Conservation (phyloP, 2,329 filamentous ascomycete genomes). For the Nothophoma quercina region DNA sequence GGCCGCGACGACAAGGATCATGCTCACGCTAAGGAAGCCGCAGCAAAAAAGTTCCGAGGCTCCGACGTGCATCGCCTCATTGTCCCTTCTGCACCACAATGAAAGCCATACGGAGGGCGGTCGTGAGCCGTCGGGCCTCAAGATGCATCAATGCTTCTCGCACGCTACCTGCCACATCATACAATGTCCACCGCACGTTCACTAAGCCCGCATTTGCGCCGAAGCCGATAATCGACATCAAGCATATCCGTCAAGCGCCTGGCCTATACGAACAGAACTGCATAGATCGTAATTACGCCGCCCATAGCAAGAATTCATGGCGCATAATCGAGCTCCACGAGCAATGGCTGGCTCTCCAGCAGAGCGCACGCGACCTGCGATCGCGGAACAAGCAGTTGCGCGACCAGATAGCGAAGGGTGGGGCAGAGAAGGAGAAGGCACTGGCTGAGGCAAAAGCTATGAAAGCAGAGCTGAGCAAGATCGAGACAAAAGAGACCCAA, state of each 20-base stretch:
- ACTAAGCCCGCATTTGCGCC: constrained; percentile 75
- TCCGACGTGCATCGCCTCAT: constrained; percentile 15
- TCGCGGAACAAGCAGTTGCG: constrained; percentile 72
- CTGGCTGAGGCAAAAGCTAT: constrained; percentile 69
- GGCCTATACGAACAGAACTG: constrained; percentile 84
- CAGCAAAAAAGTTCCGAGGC: constrained; percentile 22
- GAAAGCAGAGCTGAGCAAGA: constrained; percentile 67
- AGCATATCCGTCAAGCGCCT: constrained; percentile 86
- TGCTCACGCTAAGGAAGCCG: constrained; percentile 11
- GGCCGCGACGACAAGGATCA: constrained; percentile 22
- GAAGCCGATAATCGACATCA: constrained; percentile 81
- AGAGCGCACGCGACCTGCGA: constrained; percentile 66
- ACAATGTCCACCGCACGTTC: constrained; percentile 52
- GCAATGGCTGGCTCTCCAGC: constrained; percentile 60
- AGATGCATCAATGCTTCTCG: background rate
- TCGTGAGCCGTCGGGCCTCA: constrained; percentile 24
- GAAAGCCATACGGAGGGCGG: constrained; percentile 29
- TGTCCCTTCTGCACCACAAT: constrained; percentile 24
- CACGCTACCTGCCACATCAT: constrained; percentile 5
- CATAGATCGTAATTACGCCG: constrained; percentile 80
- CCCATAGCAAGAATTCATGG: constrained; percentile 60
- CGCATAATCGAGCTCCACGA: constrained; percentile 61
- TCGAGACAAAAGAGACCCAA: constrained; percentile 68
- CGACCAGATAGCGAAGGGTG: constrained; percentile 57
- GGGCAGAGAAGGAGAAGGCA: constrained; percentile 58